Percentiles rank a stretch among this genome's conserved stretches.
phyloP scores from a whole-genome alignment of 2,329 filamentous ascomycete species.

The Colletotrichum cordylinicola region DNA sequence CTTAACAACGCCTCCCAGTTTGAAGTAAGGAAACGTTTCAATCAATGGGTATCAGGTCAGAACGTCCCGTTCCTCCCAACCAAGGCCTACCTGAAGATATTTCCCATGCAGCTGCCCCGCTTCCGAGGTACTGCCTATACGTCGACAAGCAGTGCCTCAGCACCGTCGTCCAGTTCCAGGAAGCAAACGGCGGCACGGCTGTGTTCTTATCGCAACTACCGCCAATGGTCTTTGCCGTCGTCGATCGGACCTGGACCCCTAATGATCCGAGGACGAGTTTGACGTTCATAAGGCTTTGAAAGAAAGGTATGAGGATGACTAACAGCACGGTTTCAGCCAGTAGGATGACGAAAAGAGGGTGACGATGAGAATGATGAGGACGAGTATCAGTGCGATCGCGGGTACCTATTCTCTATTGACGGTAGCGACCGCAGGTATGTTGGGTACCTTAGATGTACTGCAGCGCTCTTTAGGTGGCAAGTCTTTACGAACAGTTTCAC shows the following conservation, averaged over 20 bases:
- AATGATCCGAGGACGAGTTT: background rate
- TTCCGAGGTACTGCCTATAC: background rate
- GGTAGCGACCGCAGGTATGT: background rate
- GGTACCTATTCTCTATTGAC: background rate
- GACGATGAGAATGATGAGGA: background rate
- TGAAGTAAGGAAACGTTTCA: background rate
- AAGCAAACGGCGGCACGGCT: background rate
- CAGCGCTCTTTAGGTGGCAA: background rate
- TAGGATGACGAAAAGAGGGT: background rate
- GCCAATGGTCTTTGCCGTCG: background rate
- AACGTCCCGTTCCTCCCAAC: background rate
- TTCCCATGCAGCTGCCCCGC: background rate
- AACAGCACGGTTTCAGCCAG: background rate
- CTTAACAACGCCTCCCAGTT: conserved; percentile 3
- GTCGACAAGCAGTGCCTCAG: background rate
- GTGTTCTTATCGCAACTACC: background rate
- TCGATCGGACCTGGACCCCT: background rate
- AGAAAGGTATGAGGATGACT: background rate
- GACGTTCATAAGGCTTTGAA: background rate
- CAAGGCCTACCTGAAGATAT: background rate
- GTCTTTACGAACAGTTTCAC: background rate
- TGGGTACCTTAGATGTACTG: background rate
- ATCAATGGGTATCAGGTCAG: background rate
- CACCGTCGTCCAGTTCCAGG: background rate
- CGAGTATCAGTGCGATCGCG: background rate